Base-by-base conservation (phyloP, 441 rosid species). In the Erysimum pusillum region DNA sequence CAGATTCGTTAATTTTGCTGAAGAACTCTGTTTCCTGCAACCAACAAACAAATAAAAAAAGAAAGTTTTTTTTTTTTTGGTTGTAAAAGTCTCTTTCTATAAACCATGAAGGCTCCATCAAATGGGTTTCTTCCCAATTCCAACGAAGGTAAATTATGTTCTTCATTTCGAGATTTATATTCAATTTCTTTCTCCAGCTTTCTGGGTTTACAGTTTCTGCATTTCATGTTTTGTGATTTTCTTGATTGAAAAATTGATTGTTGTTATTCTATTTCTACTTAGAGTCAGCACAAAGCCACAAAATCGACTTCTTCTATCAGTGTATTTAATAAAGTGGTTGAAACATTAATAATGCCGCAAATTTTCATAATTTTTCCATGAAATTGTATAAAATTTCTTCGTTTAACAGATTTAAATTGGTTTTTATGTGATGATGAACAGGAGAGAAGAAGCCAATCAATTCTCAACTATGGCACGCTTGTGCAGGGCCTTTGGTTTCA, bases 401-500 rank as follows among this genome's bases (percentile, higher is more conserved):
- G 6, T 60, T 42, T 41, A 32, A 31, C 28, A 39, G 13, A 41
- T 68, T 75, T 56, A 31, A 45, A 13, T 61, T 4, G 59, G n/a
- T 69, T 76, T 72, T 13, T 46, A 28, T 65, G 15, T 44, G 46
- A 3, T 74, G 76, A 69, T 22, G 48, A 74, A 71, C 88, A 91
- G 97, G 89, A 51, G 98, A 94, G 76, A 87, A 87, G 82, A 94
- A 90, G 81, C 79, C 52, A 67, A 94, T 91, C 65, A 91, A 91
- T 85, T 90, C 97, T 25, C 97, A 94, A 76, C 74, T 94, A 78
- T 94, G 99, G 99, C 99, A 94, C 82, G 98, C 98, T 76, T 94
- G 99, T 83, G 98, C 99, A 3, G 99, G 99, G 13, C 99, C 97
- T n/a, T 75, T 92, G 74, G 92, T 91, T 42, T 87, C 93, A 22